These are phyloP conservation scores for Suhomyces tanzawaensis DNA, from an alignment of 805 yeast species.

Conservation along the genomic window DNA sequence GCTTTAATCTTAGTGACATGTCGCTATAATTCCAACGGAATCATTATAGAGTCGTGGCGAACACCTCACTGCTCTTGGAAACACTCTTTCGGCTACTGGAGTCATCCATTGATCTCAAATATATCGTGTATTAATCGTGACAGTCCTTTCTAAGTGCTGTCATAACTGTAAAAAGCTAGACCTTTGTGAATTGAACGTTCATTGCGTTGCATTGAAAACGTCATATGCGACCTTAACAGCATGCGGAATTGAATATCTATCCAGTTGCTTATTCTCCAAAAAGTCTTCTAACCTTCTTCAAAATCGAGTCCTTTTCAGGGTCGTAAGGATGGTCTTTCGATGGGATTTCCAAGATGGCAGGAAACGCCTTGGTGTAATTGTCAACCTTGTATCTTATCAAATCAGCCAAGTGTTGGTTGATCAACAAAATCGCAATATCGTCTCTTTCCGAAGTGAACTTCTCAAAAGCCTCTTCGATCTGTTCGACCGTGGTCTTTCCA, in stretches of 20 bases:
- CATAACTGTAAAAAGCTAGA: not conserved
- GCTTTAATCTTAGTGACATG: no score
- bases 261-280: slow-evolving; percentile 71
- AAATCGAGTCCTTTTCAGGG: slow-evolving; percentile 95
- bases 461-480: slow-evolving; percentile 71
- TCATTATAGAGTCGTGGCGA: no score
- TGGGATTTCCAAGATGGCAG: slow-evolving; percentile 95
- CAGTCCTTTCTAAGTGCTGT: slow-evolving; percentile 4
- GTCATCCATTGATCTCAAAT: no score
- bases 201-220: slow-evolving; percentile 4
- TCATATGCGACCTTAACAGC: not conserved
- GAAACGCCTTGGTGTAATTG: slow-evolving; percentile 83
- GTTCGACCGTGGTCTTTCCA: slow-evolving; percentile 72
- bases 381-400: slow-evolving; percentile 81
- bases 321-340: slow-evolving; percentile 98
- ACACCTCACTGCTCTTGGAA: no score
- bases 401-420: slow-evolving; percentile 95
- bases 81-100: no score
- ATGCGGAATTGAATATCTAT: not conserved
- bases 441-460: slow-evolving; percentile 69
- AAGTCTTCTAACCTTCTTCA: slow-evolving; percentile 89
- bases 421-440: slow-evolving; percentile 88
- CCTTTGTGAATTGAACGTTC: not conserved
- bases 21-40: no score
- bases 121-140: slow-evolving; percentile 1